Conservation (phyloP, 176 grass and related monocot species). For the Cymbopogon citratus region DNA sequence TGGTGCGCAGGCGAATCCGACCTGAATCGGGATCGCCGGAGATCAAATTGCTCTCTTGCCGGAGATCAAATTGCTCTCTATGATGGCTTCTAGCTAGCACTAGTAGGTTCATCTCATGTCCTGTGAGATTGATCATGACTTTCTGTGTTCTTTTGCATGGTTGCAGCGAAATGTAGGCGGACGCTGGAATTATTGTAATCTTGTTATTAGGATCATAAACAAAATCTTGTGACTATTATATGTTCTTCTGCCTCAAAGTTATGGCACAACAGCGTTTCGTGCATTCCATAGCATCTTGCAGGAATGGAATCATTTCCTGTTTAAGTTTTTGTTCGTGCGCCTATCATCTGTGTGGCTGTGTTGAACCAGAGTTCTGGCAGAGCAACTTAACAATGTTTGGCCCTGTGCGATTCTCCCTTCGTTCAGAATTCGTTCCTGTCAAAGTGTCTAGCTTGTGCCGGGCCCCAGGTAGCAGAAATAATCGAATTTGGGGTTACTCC, state of each 20-base stretch:
- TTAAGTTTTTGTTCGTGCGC: neutral
- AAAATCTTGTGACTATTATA: neutral
- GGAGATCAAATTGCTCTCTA: neutral
- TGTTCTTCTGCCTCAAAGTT: neutral
- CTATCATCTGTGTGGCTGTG: neutral
- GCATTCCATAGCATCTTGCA: neutral
- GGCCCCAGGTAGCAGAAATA: no score
- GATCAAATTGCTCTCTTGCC: neutral
- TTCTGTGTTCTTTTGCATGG: neutral
- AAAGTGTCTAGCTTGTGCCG: no score
- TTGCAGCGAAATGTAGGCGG: neutral
- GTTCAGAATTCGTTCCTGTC: neutral
- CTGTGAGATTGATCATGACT: constrained; percentile 43
- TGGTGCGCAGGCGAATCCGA: constrained; percentile 29
- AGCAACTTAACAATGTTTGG: no score
- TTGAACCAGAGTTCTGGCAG: neutral
- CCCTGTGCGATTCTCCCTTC: no score
- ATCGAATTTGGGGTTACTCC: no score
- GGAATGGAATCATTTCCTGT: neutral
- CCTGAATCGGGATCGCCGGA: constrained; percentile 3
- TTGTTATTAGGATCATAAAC: neutral
- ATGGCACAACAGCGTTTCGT: neutral
- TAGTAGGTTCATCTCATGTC: constrained; percentile 48
- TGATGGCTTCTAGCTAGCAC: neutral
- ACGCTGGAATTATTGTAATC: neutral